Base-by-base conservation (phyloP, 345 rosid species). In the Raphanus raphanistrum region DNA sequence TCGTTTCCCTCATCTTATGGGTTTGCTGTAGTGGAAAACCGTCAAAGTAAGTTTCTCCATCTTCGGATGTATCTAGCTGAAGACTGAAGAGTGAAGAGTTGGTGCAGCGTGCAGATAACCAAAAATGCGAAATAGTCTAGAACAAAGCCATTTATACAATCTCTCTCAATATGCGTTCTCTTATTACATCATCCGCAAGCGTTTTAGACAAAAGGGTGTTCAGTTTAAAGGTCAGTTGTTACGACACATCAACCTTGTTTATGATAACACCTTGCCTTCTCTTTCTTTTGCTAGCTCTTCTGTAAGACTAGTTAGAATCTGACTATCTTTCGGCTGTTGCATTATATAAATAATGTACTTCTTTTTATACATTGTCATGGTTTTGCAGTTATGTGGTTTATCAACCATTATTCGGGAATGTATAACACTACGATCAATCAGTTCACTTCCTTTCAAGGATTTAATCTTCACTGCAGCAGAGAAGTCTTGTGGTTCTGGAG, bases 401-500 rank as follows among this genome's bases (percentile, higher is more conserved):
- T 94, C 98, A 68, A 94, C 98, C 32, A 92, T 92, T 81, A 82
- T 83, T 63, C 97, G 97, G 79, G 98, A 94, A 85, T 94, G 92
- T 78, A 59, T 82, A 73, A 98, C 97, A 75, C 72, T 94, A 41
- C 80, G 90, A 78, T 89, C 94, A 62, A 81, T 94, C 61, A 82
- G 88, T 63, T 88, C 90, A 31, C 96, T 94, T 50, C 97, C 98
- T 61, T 92, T 94, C 88, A 94, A 84, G 89, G 92, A 92, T 86
- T 86, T 92, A 74, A 90, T 94, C 76, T 72, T 94, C 43, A 81
- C 79, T 15, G 97, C 90, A 58, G 59, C 81, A 6, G 91, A 85
- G 66, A 82, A 79, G 76, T 83, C 73, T 75, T 82, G 86, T 69
- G 82, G 83, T 48, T 87, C 80, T 62, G 84, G 82, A 82, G 86